These are phyloP conservation scores for Candida ponderosae DNA, from an alignment of 805 yeast species.

Conservation along the genomic window DNA sequence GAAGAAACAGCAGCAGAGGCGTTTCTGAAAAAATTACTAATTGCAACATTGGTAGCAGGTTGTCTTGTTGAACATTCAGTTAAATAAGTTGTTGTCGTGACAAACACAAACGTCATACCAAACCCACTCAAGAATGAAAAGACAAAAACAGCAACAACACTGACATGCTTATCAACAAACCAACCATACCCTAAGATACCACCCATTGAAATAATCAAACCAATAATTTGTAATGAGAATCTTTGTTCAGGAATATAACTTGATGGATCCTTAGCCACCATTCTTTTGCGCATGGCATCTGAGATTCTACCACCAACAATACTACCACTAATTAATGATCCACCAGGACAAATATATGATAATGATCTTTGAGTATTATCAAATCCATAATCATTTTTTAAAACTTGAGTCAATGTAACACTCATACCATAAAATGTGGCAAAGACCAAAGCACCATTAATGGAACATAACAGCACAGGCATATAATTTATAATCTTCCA, in stretches of 20 bases:
- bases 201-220: conserved; percentile 31
- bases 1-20: conserved; percentile 48
- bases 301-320: conserved; percentile 40
- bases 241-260: conserved; percentile 40
- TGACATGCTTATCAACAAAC: conserved; percentile 33
- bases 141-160: conserved; percentile 31
- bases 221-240: conserved; percentile 34
- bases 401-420: conserved; percentile 37
- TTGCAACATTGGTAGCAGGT: conserved; percentile 46
- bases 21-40: conserved; percentile 46
- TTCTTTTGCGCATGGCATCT: conserved; percentile 26
- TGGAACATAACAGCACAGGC: conserved; percentile 39
- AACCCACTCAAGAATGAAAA: conserved; percentile 40
- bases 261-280: conserved; percentile 19
- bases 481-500: conserved; percentile 27
- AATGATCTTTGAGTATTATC: conserved; percentile 30
- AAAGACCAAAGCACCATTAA: conserved; percentile 42
- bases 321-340: conserved; percentile 40
- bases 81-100: conserved; percentile 44
- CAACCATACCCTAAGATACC: conserved; percentile 48
- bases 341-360: conserved; percentile 47
- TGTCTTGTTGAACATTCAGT: conserved; percentile 42
- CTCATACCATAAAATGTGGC: conserved; percentile 47
- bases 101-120: conserved; percentile 50
- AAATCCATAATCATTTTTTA: conserved; percentile 30